Conservation (phyloP, 2,329 filamentous ascomycete genomes). For the Cercospora sp. region DNA sequence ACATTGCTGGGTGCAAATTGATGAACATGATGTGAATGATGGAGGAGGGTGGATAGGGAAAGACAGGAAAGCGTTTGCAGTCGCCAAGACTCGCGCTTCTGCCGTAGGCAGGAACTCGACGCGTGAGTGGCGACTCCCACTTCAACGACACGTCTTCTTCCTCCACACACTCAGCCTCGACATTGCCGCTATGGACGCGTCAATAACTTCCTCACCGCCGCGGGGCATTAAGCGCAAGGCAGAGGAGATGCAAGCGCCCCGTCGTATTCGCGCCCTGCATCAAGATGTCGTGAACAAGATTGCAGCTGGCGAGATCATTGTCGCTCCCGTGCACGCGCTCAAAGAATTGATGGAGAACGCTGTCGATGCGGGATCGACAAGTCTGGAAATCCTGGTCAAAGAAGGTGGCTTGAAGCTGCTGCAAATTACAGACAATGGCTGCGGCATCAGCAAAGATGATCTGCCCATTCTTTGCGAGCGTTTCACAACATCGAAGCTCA, state of each 20-base stretch:
- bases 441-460: slow-evolving; percentile 92
- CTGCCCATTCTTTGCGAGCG: slow-evolving; percentile 88
- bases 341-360: slow-evolving; percentile 98
- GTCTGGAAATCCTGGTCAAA: slow-evolving; percentile 86
- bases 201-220: slow-evolving; percentile 28
- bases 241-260: slow-evolving; percentile 40
- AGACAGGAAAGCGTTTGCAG: neutral
- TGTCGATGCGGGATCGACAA: slow-evolving; percentile 93
- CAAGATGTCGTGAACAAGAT: slow-evolving; percentile 98
- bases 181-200: slow-evolving; percentile 7
- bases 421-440: slow-evolving; percentile 96
- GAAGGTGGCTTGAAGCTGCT: slow-evolving; percentile 92
- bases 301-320: slow-evolving; percentile 95
- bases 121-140: neutral
- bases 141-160: neutral
- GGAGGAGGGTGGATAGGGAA: neutral
- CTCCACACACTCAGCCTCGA: neutral
- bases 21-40: neutral
- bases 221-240: slow-evolving; percentile 40
- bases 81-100: neutral
- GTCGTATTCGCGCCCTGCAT: slow-evolving; percentile 72
- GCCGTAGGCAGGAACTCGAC: neutral
- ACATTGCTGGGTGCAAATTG: neutral
- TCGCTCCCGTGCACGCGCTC: slow-evolving; percentile 90
- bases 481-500: slow-evolving; percentile 95